Conservation (phyloP, 345 rosid genomes). For the Salix viminalis region DNA sequence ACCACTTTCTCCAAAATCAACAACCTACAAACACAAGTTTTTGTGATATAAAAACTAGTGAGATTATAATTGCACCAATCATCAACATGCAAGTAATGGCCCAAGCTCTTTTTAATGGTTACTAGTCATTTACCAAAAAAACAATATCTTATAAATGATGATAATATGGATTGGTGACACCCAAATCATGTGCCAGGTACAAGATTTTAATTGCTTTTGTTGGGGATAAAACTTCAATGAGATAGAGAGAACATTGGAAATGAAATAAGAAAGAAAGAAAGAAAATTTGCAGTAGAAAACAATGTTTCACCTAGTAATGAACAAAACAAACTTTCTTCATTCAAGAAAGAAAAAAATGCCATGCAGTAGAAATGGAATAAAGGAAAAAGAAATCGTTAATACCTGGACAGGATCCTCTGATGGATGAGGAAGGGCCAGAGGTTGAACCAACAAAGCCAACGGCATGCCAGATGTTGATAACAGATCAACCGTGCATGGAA, state of each 20-base stretch:
- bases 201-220: background rate
- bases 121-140: background rate
- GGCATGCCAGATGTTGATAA: constrained; percentile 93
- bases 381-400: constrained; percentile 1
- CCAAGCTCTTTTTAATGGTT: background rate
- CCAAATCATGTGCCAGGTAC: background rate
- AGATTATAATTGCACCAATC: background rate
- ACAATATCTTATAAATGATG: background rate
- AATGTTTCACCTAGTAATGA: background rate
- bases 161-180: background rate
- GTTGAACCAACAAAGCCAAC: constrained; percentile 86
- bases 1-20: constrained; percentile 37
- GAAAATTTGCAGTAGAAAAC: background rate
- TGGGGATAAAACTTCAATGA: background rate
- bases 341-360: background rate
- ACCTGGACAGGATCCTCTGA: constrained; percentile 97
- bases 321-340: background rate
- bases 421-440: constrained; percentile 91
- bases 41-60: background rate
- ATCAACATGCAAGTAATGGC: background rate
- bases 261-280: background rate
- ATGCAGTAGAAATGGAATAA: background rate
- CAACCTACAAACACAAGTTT: constrained; percentile 19
- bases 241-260: background rate
- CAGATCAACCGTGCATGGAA: constrained; percentile 95